phyloP scores from a whole-genome alignment of 371 early-diverging fungal genomes.

The Parasitella parasitica region DNA sequence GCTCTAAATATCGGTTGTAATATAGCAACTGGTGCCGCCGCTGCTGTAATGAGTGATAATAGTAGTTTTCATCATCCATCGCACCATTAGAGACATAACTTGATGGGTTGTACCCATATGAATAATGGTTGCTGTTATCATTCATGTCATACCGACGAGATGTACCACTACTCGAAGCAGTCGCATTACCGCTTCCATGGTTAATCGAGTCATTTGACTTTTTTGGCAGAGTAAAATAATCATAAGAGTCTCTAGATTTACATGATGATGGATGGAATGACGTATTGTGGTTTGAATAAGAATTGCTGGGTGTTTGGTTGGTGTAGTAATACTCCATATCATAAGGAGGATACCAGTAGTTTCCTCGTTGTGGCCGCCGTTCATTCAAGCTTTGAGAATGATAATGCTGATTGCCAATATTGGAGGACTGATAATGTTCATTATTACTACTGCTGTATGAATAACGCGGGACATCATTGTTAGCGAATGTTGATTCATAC shows the following conservation, averaged over 20 bases:
- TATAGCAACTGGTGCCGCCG: background rate
- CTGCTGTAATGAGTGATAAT: background rate
- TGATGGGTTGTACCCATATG: background rate
- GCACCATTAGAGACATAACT: background rate
- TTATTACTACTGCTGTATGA: background rate
- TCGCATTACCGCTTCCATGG: too few relatives aligned
- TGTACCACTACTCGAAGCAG: background rate
- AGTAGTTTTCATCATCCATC: background rate
- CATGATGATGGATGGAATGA: background rate
- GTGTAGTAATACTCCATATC: background rate
- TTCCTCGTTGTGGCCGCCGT: background rate
- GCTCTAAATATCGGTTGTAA: background rate
- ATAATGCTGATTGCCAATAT: background rate
- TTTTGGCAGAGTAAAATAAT: background rate
- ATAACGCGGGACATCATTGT: background rate
- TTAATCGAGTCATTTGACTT: background rate
- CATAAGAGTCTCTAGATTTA: background rate
- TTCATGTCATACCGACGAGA: background rate
- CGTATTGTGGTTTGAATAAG: background rate
- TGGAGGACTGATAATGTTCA: background rate
- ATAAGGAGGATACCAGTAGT: background rate
- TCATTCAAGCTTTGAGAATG: background rate
- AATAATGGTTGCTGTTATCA: background rate
- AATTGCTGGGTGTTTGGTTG: background rate
- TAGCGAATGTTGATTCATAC: background rate